Base-by-base conservation (phyloP, 2,329 filamentous ascomycete genomes). In the Metarhizium robertsii region DNA sequence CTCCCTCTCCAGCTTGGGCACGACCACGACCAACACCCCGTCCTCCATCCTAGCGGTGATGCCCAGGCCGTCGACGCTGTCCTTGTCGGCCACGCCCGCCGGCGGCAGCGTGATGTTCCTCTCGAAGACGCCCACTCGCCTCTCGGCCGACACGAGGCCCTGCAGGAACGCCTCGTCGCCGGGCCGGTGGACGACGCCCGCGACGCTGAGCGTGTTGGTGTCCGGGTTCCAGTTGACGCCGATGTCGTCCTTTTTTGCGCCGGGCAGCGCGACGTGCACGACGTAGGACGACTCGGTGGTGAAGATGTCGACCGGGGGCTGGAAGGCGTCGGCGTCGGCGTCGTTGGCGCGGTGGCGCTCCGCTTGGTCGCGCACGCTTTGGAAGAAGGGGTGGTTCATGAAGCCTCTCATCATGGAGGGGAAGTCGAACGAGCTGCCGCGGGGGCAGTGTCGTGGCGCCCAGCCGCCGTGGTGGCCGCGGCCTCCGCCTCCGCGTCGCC, bases 31-130 rank as follows among this genome's bases (percentile, higher is more conserved):
- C 61, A 95, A 69, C 1, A 95, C 74, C 5, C 90, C 90, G 66
- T 94, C 87, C 68, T 90, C 86, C 71, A 95, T 78, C 72, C 84
- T 90, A 2, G 89, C 88, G 2, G 76, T 79, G 65, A 94, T 92
- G 29, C 71, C 76, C 51, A 85, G 79, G 1, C 76, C 80, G 62
- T 91, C 85, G 16, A 94, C 74, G 59, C 79, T 77, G 7, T 84
- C 83, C 34, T 74, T 78, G 16, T 74, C 78, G 43, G 61, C 61
- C 40, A 47, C 10, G 11, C 66, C 72, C 14, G 54, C 66, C 47
- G 69, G 79, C 48, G 78, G 80, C 30, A 95, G 75, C 32, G 78
- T 76, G 50, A 95, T 75, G 63, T 80, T 83, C 56, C 87, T 78
- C 71, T 90, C 84, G 62, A 95, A 94, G 20, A 85, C 75, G 29